A percentile compares a stretch with the other conserved stretches of the same genome.
Evolutionary conservation across 352 stramenopile species (phyloP).

Genomic region (Phytophthora citrophthora): DNA sequence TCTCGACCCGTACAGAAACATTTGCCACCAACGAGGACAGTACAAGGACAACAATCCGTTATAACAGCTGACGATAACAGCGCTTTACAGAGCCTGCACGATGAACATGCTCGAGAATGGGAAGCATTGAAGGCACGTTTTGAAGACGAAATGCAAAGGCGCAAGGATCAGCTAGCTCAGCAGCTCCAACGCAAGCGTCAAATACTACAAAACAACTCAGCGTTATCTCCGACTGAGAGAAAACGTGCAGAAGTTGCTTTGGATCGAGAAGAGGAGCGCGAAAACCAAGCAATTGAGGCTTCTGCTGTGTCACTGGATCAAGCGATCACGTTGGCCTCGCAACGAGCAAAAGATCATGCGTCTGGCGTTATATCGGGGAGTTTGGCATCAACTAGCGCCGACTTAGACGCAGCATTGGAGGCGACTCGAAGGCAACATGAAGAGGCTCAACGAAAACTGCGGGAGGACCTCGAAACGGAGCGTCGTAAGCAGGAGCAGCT

Average conservation of each 20-base stretch:
- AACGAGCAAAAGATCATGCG: conserved; percentile 12
- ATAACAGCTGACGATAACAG: conserved; percentile 27
- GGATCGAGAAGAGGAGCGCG: conserved; percentile 25
- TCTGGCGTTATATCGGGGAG: conserved; percentile 21
- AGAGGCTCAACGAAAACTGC: conserved; percentile 22
- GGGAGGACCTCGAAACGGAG: conserved; percentile 29
- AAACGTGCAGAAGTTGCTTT: conserved; percentile 16
- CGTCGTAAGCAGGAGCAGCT: conserved; percentile 36
- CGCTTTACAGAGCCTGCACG: conserved; percentile 39
- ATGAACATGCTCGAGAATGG: conserved; percentile 44
- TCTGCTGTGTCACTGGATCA: conserved; percentile 15
- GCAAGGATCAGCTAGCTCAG: conserved; percentile 40
- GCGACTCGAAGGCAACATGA: conserved; percentile 23
- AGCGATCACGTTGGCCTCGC: conserved; percentile 21
- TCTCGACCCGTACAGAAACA: conserved; percentile 7
- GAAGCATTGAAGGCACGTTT: conserved; percentile 30
- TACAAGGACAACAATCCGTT: conserved; percentile 6
- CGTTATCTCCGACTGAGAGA: conserved; percentile 15
- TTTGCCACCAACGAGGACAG: background rate
- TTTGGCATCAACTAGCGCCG: conserved; percentile 12
- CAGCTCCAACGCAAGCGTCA: conserved; percentile 44
- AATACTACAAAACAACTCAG: conserved; percentile 15
- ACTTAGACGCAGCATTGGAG: conserved; percentile 29
- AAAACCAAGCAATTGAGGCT: conserved; percentile 20
- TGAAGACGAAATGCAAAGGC: conserved; percentile 37